A percentile compares a stretch with the other conserved stretches of the same genome.
These are phyloP conservation scores for Xylariaceae sp. DNA, from an alignment of 2,329 filamentous ascomycete species.

Conservation along the genomic window DNA sequence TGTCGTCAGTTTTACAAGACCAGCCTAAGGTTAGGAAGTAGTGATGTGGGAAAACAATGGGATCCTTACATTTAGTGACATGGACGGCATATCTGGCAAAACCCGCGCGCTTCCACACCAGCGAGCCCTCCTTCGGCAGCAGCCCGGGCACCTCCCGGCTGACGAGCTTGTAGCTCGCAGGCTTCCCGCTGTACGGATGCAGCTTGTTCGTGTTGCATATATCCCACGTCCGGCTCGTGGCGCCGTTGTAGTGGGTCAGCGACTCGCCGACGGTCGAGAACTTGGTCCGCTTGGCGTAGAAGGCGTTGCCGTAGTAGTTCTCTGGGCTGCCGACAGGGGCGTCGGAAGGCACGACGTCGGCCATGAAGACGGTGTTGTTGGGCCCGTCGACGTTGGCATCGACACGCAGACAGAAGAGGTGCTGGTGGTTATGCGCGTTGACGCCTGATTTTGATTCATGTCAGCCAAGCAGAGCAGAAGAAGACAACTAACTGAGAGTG, in stretches of 20 bases:
- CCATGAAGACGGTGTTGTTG: constrained; percentile 78
- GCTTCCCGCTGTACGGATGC: constrained; percentile 83
- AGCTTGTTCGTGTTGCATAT: constrained; percentile 78
- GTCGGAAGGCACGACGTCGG: constrained; percentile 65
- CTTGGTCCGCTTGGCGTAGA: constrained; percentile 79
- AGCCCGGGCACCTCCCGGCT: constrained; percentile 75
- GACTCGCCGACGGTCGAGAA: constrained; percentile 64
- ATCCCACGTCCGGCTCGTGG: constrained; percentile 80
- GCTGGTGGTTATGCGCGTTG: constrained; percentile 94
- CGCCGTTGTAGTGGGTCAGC: constrained; percentile 74
- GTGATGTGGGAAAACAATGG: neutral
- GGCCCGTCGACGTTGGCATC: constrained; percentile 84
- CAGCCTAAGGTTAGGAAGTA: neutral
- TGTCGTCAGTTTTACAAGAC: neutral
- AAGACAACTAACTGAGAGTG: too few species aligned
- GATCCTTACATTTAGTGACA: constrained; percentile 73
- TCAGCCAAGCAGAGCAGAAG: too few species aligned
- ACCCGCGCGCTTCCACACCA: constrained; percentile 86
- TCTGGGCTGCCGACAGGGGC: constrained; percentile 73
- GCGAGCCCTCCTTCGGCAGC: constrained; percentile 70
- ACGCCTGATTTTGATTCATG: constrained; percentile 44
- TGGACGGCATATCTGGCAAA: constrained; percentile 85
- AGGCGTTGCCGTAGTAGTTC: constrained; percentile 87
- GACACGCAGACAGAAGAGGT: constrained; percentile 85
- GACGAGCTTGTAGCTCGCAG: constrained; percentile 82